A percentile compares a stretch with the other conserved stretches of the same genome.
phyloP scores from a whole-genome alignment of 768 basidiomycete species.

The Pleurotus sapidus region DNA sequence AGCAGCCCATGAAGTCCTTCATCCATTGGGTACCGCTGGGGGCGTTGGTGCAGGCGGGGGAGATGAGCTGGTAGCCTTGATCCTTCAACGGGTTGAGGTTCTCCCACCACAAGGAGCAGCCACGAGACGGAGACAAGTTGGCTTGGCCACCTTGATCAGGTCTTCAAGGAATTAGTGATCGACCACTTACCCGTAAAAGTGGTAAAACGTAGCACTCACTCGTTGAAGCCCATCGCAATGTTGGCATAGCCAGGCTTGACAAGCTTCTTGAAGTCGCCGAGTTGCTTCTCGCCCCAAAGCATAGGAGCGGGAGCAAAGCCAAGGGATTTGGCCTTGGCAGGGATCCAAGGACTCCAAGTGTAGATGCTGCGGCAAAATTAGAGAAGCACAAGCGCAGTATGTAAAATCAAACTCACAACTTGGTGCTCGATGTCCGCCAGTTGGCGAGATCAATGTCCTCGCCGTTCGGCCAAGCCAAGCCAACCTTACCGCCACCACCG shows the following conservation, averaged over 20 bases:
- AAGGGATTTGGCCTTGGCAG: constrained; percentile 33
- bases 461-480: constrained; percentile 67
- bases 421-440: constrained; percentile 45
- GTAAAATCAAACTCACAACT: constrained; percentile 30
- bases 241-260: constrained; percentile 51
- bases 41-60: constrained; percentile 68
- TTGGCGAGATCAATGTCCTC: constrained; percentile 44
- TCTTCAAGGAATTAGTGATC: constrained; percentile 33
- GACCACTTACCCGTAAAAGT: neutral
- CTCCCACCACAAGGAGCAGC: constrained; percentile 53
- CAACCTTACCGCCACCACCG: constrained; percentile 42
- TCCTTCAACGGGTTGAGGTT: constrained; percentile 56
- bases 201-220: constrained; percentile 44
- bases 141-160: constrained; percentile 66
- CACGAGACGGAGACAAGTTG: constrained; percentile 50
- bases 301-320: constrained; percentile 61
- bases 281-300: constrained; percentile 65
- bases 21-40: constrained; percentile 65
- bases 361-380: constrained; percentile 41
- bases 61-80: constrained; percentile 55
- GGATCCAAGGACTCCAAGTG: constrained; percentile 61
- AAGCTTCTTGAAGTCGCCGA: constrained; percentile 40
- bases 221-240: constrained; percentile 63
- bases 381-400: neutral
- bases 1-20: constrained; percentile 41